A percentile compares a stretch with the other conserved stretches of the same genome.
Conservation (phyloP, 2,329 filamentous ascomycete species). For the Ophiosphaerella narmari region DNA sequence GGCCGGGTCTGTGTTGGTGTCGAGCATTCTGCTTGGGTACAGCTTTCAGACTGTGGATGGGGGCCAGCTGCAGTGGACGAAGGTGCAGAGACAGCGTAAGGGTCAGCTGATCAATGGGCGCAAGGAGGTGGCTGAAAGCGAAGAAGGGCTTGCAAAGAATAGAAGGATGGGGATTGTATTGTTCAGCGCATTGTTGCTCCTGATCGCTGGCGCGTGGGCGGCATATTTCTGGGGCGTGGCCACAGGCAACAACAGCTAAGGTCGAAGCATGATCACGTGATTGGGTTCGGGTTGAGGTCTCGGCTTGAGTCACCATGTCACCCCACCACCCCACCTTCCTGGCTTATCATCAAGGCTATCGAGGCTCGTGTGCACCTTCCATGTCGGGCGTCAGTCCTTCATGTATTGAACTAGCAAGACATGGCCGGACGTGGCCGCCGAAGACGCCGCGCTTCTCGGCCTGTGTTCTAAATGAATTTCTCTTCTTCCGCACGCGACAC, state of each 20-base stretch:
- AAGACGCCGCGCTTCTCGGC: slow-evolving; percentile 5
- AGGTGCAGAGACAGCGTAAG: slow-evolving; percentile 56
- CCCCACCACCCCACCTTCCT: slow-evolving; percentile 12
- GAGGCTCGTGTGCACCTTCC: slow-evolving; percentile 35
- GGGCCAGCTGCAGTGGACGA: slow-evolving; percentile 61
- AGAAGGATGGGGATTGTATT: slow-evolving; percentile 46
- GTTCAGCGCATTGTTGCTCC: slow-evolving; percentile 51
- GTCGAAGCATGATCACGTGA: background rate
- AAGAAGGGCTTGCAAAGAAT: slow-evolving; percentile 44
- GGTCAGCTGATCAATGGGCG: slow-evolving; percentile 52
- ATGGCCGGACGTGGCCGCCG: slow-evolving; percentile 27
- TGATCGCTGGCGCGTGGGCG: slow-evolving; percentile 59
- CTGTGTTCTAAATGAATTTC: background rate
- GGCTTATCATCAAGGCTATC: slow-evolving; percentile 20
- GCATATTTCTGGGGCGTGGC: slow-evolving; percentile 66
- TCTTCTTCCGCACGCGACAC: background rate
- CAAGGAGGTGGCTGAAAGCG: slow-evolving; percentile 48
- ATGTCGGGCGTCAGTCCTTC: slow-evolving; percentile 18
- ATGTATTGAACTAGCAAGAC: slow-evolving; percentile 11
- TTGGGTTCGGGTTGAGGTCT: too few relatives aligned
- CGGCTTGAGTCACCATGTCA: too few relatives aligned
- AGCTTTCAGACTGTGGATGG: slow-evolving; percentile 51
- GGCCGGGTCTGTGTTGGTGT: slow-evolving; percentile 55
- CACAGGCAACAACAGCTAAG: slow-evolving; percentile 51
- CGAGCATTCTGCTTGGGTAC: slow-evolving; percentile 46